Percentiles rank a stretch among this genome's conserved stretches.
phyloP scores from a whole-genome alignment of 2,329 filamentous ascomycete species.

The Penicillium rolfsii region DNA sequence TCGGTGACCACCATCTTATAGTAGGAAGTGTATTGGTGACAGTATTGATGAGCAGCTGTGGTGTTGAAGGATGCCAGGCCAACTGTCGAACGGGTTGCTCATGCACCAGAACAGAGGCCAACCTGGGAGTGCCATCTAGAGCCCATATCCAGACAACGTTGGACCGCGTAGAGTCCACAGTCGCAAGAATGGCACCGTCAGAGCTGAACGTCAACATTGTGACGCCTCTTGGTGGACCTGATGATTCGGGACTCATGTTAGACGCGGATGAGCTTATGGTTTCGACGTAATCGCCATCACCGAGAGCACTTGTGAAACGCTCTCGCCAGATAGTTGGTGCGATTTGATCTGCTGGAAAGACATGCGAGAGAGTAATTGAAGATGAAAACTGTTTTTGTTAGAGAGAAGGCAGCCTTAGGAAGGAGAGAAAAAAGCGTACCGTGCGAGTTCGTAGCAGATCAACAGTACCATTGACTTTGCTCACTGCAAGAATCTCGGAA shows the following conservation, averaged over 20 bases:
- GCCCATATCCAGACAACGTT: slow-evolving; percentile 54
- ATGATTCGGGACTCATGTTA: slow-evolving; percentile 35
- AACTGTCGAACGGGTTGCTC: slow-evolving; percentile 47
- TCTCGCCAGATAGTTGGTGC: slow-evolving; percentile 43
- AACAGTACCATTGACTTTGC: slow-evolving; percentile 55
- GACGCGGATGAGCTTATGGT: slow-evolving; percentile 44
- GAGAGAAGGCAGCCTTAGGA: slow-evolving; percentile 6
- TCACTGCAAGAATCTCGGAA: slow-evolving; percentile 52
- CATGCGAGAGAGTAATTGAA: slow-evolving; percentile 40
- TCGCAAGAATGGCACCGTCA: slow-evolving; percentile 43
- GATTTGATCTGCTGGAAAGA: slow-evolving; percentile 35
- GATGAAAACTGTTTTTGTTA: slow-evolving; percentile 35
- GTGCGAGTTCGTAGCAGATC: slow-evolving; percentile 52
- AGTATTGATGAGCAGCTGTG: slow-evolving; percentile 45
- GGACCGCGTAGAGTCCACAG: slow-evolving; percentile 44
- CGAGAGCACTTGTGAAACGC: slow-evolving; percentile 32
- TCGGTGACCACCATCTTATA: slow-evolving; percentile 41
- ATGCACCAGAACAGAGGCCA: slow-evolving; percentile 46
- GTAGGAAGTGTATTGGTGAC: slow-evolving; percentile 38
- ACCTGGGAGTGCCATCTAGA: slow-evolving; percentile 31
- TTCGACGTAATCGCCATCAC: slow-evolving; percentile 41
- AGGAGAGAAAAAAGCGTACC: slow-evolving; percentile 29
- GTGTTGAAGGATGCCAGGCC: slow-evolving; percentile 44
- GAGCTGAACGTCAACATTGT: slow-evolving; percentile 46
- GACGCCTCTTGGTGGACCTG: slow-evolving; percentile 40